Percentiles rank a stretch among this genome's conserved stretches.
Conservation (phyloP, 352 stramenopile species). For the Globisporangium alternatum region DNA sequence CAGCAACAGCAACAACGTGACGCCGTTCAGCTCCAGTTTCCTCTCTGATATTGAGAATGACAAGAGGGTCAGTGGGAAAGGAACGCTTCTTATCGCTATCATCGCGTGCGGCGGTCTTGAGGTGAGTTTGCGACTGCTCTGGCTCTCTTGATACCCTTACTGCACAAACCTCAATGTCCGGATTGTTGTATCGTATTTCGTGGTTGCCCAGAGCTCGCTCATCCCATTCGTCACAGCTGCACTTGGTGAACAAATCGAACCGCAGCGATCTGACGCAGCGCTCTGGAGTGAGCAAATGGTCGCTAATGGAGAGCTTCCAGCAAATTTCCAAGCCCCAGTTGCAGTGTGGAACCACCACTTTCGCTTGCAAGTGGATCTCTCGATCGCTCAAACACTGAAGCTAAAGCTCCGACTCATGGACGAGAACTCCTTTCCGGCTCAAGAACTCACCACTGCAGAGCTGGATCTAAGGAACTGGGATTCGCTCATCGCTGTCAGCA, state of each 20-base stretch:
- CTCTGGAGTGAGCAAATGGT: not conserved
- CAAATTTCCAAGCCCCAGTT: not conserved
- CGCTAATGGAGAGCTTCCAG: not conserved
- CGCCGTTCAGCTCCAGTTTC: not conserved
- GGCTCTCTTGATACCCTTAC: not conserved
- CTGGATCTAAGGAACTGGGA: not conserved
- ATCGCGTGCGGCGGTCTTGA: conserved; percentile 5
- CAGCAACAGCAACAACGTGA: not conserved
- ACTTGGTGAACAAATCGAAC: not conserved
- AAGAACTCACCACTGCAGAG: not conserved
- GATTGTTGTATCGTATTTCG: not conserved
- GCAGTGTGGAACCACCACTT: conserved; percentile 16
- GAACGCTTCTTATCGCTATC: not conserved
- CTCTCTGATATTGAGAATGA: not conserved
- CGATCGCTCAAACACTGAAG: not conserved
- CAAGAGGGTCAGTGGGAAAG: not conserved
- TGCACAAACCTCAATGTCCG: not conserved
- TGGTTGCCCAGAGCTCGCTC: not conserved
- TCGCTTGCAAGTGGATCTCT: conserved; percentile 2
- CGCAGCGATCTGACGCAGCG: not conserved
- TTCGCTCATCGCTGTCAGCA: not conserved
- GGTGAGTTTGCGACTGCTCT: not conserved
- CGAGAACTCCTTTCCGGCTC: not conserved
- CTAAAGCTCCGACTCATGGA: conserved; percentile 2
- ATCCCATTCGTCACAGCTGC: not conserved